A percentile compares a stretch with the other conserved stretches of the same genome.
Conservation (phyloP, 192 early-diverging fungal genomes). For the Cladochytrium replicatum region DNA sequence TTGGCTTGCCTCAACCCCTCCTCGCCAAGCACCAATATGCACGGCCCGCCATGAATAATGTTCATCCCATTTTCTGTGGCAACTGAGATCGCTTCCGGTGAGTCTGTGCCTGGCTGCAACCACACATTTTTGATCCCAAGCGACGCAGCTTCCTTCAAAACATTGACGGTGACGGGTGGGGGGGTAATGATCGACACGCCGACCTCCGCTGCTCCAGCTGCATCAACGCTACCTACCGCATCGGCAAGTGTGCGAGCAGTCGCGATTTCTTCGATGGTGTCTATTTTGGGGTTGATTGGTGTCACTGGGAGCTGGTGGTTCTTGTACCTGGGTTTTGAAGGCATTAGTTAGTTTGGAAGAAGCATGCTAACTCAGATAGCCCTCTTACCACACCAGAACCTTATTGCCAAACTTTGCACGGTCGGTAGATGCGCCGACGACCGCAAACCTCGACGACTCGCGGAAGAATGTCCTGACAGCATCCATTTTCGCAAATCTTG, state of each 20-base stretch:
- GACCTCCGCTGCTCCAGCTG: slow-evolving; percentile 24
- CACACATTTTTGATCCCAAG: slow-evolving; percentile 57
- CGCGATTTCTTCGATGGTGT: slow-evolving; percentile 4
- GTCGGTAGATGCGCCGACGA: slow-evolving; percentile 69
- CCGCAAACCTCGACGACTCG: too few relatives aligned
- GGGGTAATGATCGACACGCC: slow-evolving; percentile 63
- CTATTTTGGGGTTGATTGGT: slow-evolving; percentile 28
- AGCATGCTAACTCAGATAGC: neutral
- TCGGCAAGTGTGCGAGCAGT: slow-evolving; percentile 6
- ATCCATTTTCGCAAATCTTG: too few relatives aligned
- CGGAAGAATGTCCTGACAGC: too few relatives aligned
- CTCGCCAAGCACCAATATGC: slow-evolving; percentile 45
- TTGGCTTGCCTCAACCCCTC: slow-evolving; percentile 14
- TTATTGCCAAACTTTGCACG: slow-evolving; percentile 74
- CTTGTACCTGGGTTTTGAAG: slow-evolving; percentile 16
- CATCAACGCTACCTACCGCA: slow-evolving; percentile 4
- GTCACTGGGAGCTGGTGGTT: slow-evolving; percentile 13
- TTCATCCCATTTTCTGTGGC: slow-evolving; percentile 35
- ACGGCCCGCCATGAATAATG: slow-evolving; percentile 55
- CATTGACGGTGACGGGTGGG: slow-evolving; percentile 46
- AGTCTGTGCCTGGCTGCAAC: slow-evolving; percentile 65
- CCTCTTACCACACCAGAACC: slow-evolving; percentile 63
- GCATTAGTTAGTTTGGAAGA: neutral
- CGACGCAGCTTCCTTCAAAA: slow-evolving; percentile 45
- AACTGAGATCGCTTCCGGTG: slow-evolving; percentile 33